Base-by-base conservation (phyloP, 345 rosid species). In the Salix caprea region DNA sequence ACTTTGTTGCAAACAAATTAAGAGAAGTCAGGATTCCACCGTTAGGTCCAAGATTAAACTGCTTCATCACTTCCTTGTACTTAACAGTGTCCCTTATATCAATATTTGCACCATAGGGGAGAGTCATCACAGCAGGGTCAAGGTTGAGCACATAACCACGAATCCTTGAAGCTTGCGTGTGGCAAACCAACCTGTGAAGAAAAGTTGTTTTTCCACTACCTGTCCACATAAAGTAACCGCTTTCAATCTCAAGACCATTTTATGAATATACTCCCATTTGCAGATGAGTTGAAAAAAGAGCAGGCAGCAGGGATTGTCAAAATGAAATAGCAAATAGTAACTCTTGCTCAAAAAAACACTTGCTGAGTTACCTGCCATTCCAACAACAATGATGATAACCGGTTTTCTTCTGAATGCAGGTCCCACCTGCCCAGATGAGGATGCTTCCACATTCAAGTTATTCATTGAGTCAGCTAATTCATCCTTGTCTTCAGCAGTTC, bases 191-290 rank as follows among this genome's bases (percentile, higher is more conserved):
- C 77, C 93, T 85, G 72, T 91, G 87, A 77, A 92, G 91, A 76
- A 92, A 89, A 6, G 92, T 92, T 5, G 97, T 90, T 76, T 92
- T 92, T 13, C 97, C 97, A 26, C 97, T 89, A 65, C 97, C 97
- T 92, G 76, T 7, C 15, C 65, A 56, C 61, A 64, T 69, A 26
- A 37, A 67, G 34, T 30, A 28, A 75, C 74, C 11, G 70, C 40
- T 70, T 58, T 76, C 78, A 80, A 67, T 69, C n/a, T 48, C 11
- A 66, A 4, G 26, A n/a, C 15, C 3, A 67, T 39, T 12, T 48
- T 21, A 30, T 42, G 26, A 52, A 19, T 14, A 67, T 19, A 65
- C 58, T 26, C 66, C n/a, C 24, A 65, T 11, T 46, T 65, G 16
- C 42, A 11, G 19, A 70, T 0, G 9, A 40, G 28, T 2, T 1